Conservation (phyloP, 2,329 filamentous ascomycete species). For the Gnomoniopsis smithogilvyi region DNA sequence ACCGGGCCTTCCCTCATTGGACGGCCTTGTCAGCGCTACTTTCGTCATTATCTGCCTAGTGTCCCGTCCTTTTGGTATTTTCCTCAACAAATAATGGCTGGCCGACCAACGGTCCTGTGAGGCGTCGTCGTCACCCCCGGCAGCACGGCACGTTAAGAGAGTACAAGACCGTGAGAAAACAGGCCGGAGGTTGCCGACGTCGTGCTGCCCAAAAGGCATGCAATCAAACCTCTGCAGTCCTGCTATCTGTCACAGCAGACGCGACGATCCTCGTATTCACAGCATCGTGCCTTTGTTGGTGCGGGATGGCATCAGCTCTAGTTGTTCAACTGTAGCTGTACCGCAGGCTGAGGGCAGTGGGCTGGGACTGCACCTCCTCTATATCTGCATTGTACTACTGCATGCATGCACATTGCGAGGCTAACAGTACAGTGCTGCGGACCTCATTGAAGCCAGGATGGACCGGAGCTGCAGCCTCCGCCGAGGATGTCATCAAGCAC, state of each 20-base stretch:
- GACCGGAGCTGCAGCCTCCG: too few relatives aligned
- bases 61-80: background rate
- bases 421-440: too few relatives aligned
- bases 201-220: background rate
- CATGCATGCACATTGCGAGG: too few relatives aligned
- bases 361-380: too few relatives aligned
- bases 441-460: too few relatives aligned
- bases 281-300: conserved; percentile 9
- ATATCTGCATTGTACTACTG: too few relatives aligned
- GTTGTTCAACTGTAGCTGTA: background rate
- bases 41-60: background rate
- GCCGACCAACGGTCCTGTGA: background rate
- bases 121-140: background rate
- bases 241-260: background rate
- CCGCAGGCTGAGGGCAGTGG: background rate
- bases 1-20: background rate
- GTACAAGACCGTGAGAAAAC: background rate
- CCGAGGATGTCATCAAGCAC: too few relatives aligned
- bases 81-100: background rate
- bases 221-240: background rate
- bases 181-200: background rate
- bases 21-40: background rate
- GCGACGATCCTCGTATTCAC: conserved; percentile 11
- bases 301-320: conserved; percentile 1
- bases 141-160: background rate